Evolutionary conservation across 1,284 basidiomycete species (phyloP).

Genomic region (Cutaneotrichosporon sp.): DNA sequence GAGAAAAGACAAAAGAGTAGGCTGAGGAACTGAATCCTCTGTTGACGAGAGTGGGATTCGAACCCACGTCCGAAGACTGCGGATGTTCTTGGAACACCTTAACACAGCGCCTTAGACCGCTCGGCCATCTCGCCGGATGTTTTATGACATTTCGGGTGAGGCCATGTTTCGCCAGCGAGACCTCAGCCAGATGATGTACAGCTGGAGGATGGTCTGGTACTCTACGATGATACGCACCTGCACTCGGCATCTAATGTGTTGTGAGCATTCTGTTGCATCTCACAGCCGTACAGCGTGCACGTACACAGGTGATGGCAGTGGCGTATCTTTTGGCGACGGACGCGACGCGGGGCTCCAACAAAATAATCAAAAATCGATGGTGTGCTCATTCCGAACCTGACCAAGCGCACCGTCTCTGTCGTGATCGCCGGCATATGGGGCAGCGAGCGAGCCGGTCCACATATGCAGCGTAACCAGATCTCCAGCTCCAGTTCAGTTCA

Average conservation of each 20-base stretch:
- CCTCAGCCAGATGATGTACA: too few species aligned
- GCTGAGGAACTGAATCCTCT: constrained; percentile 19
- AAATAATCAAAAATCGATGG: neutral
- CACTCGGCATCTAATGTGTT: too few species aligned
- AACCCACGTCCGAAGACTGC: constrained; percentile 50
- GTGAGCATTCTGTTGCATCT: too few species aligned
- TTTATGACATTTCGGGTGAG: neutral
- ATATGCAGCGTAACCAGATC: neutral
- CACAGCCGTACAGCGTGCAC: neutral
- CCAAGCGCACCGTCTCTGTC: neutral
- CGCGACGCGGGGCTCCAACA: neutral
- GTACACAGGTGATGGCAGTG: neutral
- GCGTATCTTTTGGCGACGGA: neutral
- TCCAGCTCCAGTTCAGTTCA: neutral
- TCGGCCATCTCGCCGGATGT: constrained; percentile 26
- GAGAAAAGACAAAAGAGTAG: neutral
- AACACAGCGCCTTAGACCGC: constrained; percentile 33
- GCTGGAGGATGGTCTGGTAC: too few species aligned
- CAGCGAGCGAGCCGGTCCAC: neutral
- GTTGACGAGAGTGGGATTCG: constrained; percentile 44
- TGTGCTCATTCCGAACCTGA: constrained; percentile 1
- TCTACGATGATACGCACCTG: too few species aligned
- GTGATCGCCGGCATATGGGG: neutral
- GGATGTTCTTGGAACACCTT: constrained; percentile 15
- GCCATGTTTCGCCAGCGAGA: too few species aligned